Conservation (phyloP, 1,284 basidiomycete genomes). For the Cutaneotrichosporon sp. region DNA sequence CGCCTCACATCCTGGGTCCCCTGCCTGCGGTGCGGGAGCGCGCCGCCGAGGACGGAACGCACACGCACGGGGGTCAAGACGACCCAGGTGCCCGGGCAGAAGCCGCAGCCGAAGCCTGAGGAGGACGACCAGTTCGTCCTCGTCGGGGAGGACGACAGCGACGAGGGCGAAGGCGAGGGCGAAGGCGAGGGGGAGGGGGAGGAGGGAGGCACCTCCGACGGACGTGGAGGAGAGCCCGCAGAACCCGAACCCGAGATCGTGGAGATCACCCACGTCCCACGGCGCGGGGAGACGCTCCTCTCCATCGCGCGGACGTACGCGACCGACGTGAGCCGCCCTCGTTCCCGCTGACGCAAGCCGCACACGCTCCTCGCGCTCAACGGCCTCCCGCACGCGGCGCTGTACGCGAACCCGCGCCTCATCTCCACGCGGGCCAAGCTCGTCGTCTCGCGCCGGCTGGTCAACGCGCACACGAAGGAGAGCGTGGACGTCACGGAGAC, state of each 20-base stretch:
- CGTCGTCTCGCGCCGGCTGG: constrained; percentile 17
- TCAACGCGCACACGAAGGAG: constrained; percentile 3
- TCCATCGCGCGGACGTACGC: constrained; percentile 39
- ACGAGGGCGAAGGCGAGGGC: neutral
- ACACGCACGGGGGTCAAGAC: neutral
- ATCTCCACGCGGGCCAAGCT: constrained; percentile 25
- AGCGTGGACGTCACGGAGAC: constrained; percentile 19
- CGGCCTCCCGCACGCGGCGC: constrained; percentile 30
- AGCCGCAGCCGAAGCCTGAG: neutral
- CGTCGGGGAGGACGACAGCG: constrained; percentile 20
- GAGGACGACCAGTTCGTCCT: constrained; percentile 12
- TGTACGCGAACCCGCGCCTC: constrained; percentile 27
- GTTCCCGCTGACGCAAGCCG: constrained; percentile 29
- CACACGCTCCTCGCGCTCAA: constrained; percentile 41
- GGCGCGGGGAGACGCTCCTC: constrained; percentile 35
- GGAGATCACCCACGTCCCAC: constrained; percentile 38
- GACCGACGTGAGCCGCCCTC: constrained; percentile 40
- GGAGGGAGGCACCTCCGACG: too few relatives aligned
- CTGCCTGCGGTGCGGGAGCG: constrained; percentile 43
- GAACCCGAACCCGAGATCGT: constrained; percentile 32
- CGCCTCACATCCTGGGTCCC: constrained; percentile 44
- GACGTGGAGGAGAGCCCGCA: too few relatives aligned
- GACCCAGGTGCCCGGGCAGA: neutral
- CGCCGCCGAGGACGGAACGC: neutral
- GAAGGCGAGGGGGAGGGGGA: too few relatives aligned